These are phyloP conservation scores for Discostella pseudostelligera DNA, from an alignment of 108 stramenopile genomes.

Conservation along the genomic window DNA sequence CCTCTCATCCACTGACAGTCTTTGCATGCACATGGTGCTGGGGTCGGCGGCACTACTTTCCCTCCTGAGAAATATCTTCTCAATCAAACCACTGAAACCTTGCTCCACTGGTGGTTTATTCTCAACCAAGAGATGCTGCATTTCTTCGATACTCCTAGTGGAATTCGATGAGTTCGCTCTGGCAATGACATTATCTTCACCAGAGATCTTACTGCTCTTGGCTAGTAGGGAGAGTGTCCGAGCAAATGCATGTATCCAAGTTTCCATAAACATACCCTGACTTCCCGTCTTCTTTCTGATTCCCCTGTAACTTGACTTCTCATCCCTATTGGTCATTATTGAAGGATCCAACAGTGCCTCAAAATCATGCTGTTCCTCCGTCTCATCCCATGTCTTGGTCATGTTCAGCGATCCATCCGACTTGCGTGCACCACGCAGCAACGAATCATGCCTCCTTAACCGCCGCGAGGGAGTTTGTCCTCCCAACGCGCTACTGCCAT, in stretches of 20 bases:
- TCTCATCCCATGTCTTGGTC: conserved; percentile 25
- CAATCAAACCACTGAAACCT: conserved; percentile 14
- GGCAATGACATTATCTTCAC: neutral
- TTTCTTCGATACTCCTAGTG: neutral
- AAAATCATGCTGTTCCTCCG: conserved; percentile 37
- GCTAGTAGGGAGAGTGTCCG: conserved; percentile 31
- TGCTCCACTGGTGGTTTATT: conserved; percentile 4
- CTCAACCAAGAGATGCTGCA: neutral
- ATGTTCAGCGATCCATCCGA: neutral
- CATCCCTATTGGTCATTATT: neutral
- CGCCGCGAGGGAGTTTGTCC: no score
- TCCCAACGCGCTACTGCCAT: neutral
- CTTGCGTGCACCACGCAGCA: neutral
- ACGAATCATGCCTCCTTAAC: no score
- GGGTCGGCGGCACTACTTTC: conserved; percentile 21
- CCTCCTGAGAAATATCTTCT: conserved; percentile 26
- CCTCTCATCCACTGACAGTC: no score
- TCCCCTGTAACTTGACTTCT: neutral
- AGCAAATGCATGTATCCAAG: conserved; percentile 45
- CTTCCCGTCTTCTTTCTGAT: conserved; percentile 2
- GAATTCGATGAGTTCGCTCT: neutral
- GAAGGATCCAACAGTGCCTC: conserved; percentile 28
- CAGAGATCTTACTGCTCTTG: neutral
- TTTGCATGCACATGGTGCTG: no score
- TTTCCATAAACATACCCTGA: conserved; percentile 49